Percentiles rank a stretch among this genome's conserved stretches.
These are phyloP conservation scores for Fraxinus platypoda DNA, from an alignment of 305 asterid species.

Conservation along the genomic window DNA sequence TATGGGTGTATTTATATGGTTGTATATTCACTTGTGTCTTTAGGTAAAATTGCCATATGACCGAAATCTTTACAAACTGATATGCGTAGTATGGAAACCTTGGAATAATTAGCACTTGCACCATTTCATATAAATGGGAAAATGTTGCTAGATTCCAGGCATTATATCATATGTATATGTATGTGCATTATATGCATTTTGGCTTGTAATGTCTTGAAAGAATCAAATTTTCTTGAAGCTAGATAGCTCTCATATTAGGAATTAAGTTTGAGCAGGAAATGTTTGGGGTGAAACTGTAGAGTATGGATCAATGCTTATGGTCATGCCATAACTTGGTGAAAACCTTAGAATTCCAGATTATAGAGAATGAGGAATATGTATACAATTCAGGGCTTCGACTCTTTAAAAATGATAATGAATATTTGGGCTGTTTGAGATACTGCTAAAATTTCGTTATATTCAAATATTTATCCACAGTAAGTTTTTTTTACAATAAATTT, in stretches of 20 bases:
- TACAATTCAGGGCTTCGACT: background rate
- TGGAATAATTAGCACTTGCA: background rate
- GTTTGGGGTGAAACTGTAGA: background rate
- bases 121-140: background rate
- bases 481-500: background rate
- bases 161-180: background rate
- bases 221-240: background rate
- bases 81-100: background rate
- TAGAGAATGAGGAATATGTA: background rate
- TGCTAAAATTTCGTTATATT: background rate
- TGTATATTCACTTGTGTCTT: background rate
- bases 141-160: background rate
- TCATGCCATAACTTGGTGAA: background rate
- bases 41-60: background rate
- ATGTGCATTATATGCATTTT: background rate
- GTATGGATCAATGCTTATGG: background rate
- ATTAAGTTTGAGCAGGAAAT: background rate
- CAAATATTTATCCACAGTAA: background rate
- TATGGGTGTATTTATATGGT: background rate
- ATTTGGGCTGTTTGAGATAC: background rate
- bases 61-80: background rate
- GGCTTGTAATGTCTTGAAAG: background rate
- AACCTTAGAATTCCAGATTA: background rate
- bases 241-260: background rate
- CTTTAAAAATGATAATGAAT: background rate